Evolutionary conservation across 306 rosid genomes (phyloP).

Genomic region (Malus asiatica): DNA sequence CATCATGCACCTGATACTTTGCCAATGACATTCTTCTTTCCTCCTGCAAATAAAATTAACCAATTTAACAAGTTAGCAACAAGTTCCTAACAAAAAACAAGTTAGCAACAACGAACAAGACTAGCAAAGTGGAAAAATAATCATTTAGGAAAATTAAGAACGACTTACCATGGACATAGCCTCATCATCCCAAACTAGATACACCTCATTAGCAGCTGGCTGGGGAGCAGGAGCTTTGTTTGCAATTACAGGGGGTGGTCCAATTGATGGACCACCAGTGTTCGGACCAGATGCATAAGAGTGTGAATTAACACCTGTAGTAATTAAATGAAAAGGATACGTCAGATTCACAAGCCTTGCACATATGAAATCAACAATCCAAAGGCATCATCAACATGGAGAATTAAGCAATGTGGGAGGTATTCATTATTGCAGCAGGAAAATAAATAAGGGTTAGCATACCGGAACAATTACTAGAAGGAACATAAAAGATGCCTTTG

Average conservation of each 20-base stretch:
- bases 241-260: slow-evolving; percentile 96
- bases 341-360: slow-evolving; percentile 10
- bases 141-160: not conserved
- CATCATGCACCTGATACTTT: slow-evolving; percentile 99
- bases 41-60: slow-evolving; percentile 55
- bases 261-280: slow-evolving; percentile 97
- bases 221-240: slow-evolving; percentile 78
- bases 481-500: not conserved
- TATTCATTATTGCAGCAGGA: not conserved
- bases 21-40: slow-evolving; percentile 91
- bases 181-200: slow-evolving; percentile 98
- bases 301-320: slow-evolving; percentile 72
- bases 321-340: slow-evolving; percentile 7
- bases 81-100: not conserved
- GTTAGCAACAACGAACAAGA: slow-evolving; percentile 7
- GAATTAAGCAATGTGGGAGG: not conserved
- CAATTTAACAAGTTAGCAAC: not conserved
- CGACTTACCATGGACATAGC: slow-evolving; percentile 96
- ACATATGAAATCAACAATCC: not conserved
- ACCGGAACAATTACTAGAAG: not conserved
- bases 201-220: slow-evolving; percentile 90
- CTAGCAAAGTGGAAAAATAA: not conserved
- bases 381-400: not conserved
- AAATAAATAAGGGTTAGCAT: not conserved
- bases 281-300: slow-evolving; percentile 98